Evolutionary conservation across 1,284 basidiomycete species (phyloP).

Genomic region (Sutorius eximius): DNA sequence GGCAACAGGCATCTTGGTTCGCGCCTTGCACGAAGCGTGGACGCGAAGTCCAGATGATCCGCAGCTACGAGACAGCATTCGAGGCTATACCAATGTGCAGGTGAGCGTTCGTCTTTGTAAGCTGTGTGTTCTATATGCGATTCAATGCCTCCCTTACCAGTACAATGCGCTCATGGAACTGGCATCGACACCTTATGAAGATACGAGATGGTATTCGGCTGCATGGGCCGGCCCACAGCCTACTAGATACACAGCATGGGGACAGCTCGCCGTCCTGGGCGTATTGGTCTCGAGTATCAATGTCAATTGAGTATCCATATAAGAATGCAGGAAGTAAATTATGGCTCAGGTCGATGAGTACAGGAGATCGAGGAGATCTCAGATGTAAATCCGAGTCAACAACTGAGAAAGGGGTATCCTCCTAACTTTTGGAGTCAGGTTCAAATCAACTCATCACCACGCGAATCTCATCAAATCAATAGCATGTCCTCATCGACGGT

Average conservation of each 20-base stretch:
- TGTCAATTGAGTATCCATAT: neutral
- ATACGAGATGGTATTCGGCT: constrained; percentile 11
- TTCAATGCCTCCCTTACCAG: neutral
- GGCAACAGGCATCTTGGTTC: constrained; percentile 45
- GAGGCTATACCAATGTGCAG: constrained; percentile 51
- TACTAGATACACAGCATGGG: constrained; percentile 3
- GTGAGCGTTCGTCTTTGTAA: constrained; percentile 26
- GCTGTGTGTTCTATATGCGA: neutral
- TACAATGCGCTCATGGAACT: constrained; percentile 13
- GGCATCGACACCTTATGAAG: neutral
- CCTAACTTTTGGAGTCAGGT: neutral
- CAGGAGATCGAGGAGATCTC: neutral
- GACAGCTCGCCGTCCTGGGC: constrained; percentile 11
- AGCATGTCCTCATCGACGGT: constrained; percentile 15
- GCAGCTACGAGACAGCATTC: constrained; percentile 40
- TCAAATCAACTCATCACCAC: neutral
- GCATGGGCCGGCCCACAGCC: constrained; percentile 8
- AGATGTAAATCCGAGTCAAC: constrained; percentile 6
- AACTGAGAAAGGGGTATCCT: neutral
- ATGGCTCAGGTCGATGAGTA: too few relatives aligned
- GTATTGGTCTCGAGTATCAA: constrained; percentile 11
- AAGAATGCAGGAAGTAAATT: neutral
- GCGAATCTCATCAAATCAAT: neutral
- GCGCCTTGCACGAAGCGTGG: constrained; percentile 47
- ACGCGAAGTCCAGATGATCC: constrained; percentile 37